Evolutionary conservation across 1,284 basidiomycete genomes (phyloP).

Genomic region (Ustilago loliicola): DNA sequence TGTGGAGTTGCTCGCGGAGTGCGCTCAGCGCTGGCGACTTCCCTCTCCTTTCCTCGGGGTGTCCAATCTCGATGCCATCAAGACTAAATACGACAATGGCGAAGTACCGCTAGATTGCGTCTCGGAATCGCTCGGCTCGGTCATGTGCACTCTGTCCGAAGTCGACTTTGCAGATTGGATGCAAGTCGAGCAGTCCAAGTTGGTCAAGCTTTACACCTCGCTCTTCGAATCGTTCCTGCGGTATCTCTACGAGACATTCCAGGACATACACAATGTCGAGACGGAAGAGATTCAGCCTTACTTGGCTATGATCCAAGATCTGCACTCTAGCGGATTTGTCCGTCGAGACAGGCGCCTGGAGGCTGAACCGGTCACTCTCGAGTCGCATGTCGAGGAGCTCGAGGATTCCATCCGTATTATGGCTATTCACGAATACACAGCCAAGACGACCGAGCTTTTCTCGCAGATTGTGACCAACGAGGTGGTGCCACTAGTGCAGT

Average conservation of each 20-base stretch:
- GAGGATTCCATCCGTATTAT: conserved; percentile 76
- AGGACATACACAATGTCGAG: conserved; percentile 72
- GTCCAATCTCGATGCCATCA: conserved; percentile 88
- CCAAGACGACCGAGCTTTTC: conserved; percentile 76
- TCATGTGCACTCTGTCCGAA: conserved; percentile 80
- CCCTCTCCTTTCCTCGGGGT: conserved; percentile 81
- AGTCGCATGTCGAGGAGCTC: conserved; percentile 68
- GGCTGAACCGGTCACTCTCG: conserved; percentile 55
- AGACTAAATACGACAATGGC: conserved; percentile 86
- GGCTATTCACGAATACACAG: conserved; percentile 76
- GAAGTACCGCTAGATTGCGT: conserved; percentile 95
- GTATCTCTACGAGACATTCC: conserved; percentile 85
- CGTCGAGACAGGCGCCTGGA: conserved; percentile 49
- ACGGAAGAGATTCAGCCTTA: conserved; percentile 59
- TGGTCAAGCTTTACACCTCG: conserved; percentile 50
- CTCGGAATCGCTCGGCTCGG: conserved; percentile 81
- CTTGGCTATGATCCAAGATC: conserved; percentile 65
- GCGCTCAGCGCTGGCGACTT: conserved; percentile 90
- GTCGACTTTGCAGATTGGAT: conserved; percentile 78
- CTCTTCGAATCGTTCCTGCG: conserved; percentile 90
- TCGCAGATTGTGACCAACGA: conserved; percentile 79
- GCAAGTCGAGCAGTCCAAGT: conserved; percentile 79
- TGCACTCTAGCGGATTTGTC: conserved; percentile 65
- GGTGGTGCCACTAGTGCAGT: conserved; percentile 78
- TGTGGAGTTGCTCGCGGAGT: conserved; percentile 86